Evolutionary conservation across 495 filamentous ascomycete species (phyloP), one percentile per base, ranked within the genome.

Genomic region (Lichenothelia convexa): DNA sequence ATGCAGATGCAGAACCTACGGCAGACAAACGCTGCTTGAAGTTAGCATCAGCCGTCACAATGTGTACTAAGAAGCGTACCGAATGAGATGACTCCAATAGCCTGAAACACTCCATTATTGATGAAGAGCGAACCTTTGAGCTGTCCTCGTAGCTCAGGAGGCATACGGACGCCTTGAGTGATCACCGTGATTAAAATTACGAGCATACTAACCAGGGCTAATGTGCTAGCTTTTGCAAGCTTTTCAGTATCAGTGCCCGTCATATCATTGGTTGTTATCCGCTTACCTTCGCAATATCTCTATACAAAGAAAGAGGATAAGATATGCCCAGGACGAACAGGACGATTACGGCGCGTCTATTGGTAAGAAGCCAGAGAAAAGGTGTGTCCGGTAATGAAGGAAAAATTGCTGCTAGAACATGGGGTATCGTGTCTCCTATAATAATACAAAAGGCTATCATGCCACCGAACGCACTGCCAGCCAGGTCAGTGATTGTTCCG

Each of bases 361-460:
- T 71, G 7, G 78, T 80, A 38, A 95, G 53, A 35, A 93, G 64
- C 59, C 80, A 77, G 13, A 93, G 59, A 13, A 94, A 76, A 2
- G 79, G 67, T 53, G 75, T 70, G n/a, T 73, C 60, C 23, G 59
- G 54, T 21, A 95, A 54, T 5, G 68, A 70, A 1, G 91, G 89
- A 56, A 86, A 92, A 7, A 93, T 48, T 8, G 85, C 82, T 13
- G 61, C 59, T 45, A 94, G 50, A 21, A 97, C 89, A 55, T 83
- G 81, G 0, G 89, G 89, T 46, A 97, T 93, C 1, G 80, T 80
- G 54, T 97, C 89, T 17, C 89, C 89, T 18, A 97, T 77, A 53
- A 97, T 94, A 39, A 97, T 81, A 38, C 86, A 89, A 58, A 93
- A 97, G 16, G 91, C 91, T 27, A 95, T 69, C 91, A 95, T 95